phyloP scores from a whole-genome alignment of 495 filamentous ascomycete species.

The Aspergillus campestris region DNA sequence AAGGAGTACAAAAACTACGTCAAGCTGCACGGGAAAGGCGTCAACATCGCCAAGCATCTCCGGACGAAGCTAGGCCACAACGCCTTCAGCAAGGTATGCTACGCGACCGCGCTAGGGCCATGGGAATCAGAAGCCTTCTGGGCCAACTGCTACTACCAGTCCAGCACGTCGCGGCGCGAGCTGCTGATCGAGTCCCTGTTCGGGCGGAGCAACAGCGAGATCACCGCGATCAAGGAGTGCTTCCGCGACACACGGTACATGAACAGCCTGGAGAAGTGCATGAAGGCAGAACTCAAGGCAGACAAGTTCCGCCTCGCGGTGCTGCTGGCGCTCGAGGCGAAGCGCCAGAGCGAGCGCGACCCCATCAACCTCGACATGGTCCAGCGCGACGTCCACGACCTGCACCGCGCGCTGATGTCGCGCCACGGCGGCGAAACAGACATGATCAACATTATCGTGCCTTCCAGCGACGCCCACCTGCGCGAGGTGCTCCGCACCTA shows the following conservation, averaged over 20 bases:
- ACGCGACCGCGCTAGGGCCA: slow-evolving; percentile 78
- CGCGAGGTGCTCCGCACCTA: slow-evolving; percentile 70
- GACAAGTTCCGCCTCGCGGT: slow-evolving; percentile 92
- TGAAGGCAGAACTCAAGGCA: slow-evolving; percentile 83
- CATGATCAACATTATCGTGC: slow-evolving; percentile 81
- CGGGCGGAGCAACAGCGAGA: slow-evolving; percentile 78
- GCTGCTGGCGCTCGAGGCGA: slow-evolving; percentile 73
- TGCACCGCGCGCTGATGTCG: slow-evolving; percentile 60
- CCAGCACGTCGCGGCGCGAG: slow-evolving; percentile 72
- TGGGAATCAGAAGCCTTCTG: slow-evolving; percentile 97
- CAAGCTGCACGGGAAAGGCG: slow-evolving; percentile 70
- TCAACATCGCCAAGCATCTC: slow-evolving; percentile 96
- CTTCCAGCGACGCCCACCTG: slow-evolving; percentile 71
- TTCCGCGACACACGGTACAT: slow-evolving; percentile 88
- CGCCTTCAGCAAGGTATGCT: slow-evolving; percentile 76
- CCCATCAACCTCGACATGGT: slow-evolving; percentile 48
- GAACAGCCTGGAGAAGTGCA: slow-evolving; percentile 74
- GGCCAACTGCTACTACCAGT: slow-evolving; percentile 98
- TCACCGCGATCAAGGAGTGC: slow-evolving; percentile 82
- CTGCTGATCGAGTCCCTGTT: slow-evolving; percentile 88
- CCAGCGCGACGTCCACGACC: slow-evolving; percentile 59
- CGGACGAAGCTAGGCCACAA: slow-evolving; percentile 66
- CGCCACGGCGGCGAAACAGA: slow-evolving; percentile 80
- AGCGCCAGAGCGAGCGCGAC: slow-evolving; percentile 69
- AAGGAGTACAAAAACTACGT: slow-evolving; percentile 84